Percentiles rank a stretch among this genome's conserved stretches.
These are phyloP conservation scores for Elsinoe necatrix DNA, from an alignment of 2,329 filamentous ascomycete genomes.

Conservation along the genomic window DNA sequence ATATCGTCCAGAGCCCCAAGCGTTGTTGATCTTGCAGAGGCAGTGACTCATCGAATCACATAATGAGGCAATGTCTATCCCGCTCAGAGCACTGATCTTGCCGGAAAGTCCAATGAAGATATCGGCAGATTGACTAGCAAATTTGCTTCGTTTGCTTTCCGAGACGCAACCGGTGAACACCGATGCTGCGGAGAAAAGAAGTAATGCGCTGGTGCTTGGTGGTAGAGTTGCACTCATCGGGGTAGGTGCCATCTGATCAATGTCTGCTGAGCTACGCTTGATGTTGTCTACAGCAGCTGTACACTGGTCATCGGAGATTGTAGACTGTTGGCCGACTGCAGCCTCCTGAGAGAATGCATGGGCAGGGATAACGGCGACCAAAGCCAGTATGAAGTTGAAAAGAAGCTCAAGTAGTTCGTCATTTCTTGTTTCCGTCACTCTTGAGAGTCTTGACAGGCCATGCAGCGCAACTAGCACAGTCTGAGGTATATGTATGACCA, in stretches of 20 bases:
- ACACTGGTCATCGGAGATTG: neutral
- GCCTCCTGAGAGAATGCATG: conserved; percentile 13
- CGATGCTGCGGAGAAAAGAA: neutral
- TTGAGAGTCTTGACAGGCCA: conserved; percentile 27
- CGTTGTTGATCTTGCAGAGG: neutral
- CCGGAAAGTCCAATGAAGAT: neutral
- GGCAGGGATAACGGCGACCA: conserved; percentile 31
- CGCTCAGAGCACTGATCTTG: neutral
- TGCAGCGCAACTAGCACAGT: conserved; percentile 52
- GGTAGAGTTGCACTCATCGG: conserved; percentile 1
- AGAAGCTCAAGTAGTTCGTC: conserved; percentile 21
- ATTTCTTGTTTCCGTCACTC: neutral
- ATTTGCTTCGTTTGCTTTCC: neutral
- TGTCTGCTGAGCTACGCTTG: conserved; percentile 1
- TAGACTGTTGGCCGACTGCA: neutral
- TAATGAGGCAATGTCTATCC: neutral
- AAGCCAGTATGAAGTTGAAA: conserved; percentile 14
- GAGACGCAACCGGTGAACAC: neutral
- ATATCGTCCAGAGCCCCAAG: neutral
- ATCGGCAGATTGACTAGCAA: neutral
- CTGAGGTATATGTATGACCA: conserved; percentile 73
- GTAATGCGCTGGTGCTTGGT: neutral
- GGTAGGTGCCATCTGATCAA: conserved; percentile 1
- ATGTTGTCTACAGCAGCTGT: conserved; percentile 5
- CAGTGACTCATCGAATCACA: neutral